Conservation (phyloP, 2,329 filamentous ascomycete species). For the Beauveria varroae region DNA sequence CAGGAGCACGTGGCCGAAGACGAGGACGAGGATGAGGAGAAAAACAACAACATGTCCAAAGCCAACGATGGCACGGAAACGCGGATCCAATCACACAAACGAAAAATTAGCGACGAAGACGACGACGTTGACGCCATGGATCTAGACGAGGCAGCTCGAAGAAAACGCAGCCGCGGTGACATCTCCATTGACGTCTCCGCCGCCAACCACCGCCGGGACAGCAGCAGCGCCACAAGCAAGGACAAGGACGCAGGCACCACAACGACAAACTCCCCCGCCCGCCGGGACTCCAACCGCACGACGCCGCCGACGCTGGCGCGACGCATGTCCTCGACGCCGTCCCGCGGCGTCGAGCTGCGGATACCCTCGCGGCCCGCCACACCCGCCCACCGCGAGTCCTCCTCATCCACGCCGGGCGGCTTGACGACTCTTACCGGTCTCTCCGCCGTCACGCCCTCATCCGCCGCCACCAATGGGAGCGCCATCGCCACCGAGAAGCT, state of each 20-base stretch:
- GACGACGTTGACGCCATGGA: constrained; percentile 28
- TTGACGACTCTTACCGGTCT: constrained; percentile 13
- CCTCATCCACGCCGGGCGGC: constrained; percentile 31
- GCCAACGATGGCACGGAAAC: constrained; percentile 13
- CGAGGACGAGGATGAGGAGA: not conserved
- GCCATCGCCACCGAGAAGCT: not conserved
- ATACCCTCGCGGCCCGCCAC: constrained; percentile 59
- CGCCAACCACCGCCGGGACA: constrained; percentile 2
- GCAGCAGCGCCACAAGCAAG: constrained; percentile 5
- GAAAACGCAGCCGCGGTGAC: constrained; percentile 40
- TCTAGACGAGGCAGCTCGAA: constrained; percentile 28
- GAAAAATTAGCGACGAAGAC: constrained; percentile 25
- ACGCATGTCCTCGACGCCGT: constrained; percentile 44
- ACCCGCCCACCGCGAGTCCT: constrained; percentile 38
- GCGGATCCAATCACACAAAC: constrained; percentile 20
- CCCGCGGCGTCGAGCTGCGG: constrained; percentile 50
- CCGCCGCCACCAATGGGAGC: not conserved
- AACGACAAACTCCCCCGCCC: constrained; percentile 9
- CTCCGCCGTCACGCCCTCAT: constrained; percentile 9
- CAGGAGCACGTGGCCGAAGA: not conserved
- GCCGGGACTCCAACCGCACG: constrained; percentile 23
- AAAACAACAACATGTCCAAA: constrained; percentile 13
- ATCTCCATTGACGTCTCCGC: constrained; percentile 14
- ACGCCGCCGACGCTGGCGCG: constrained; percentile 38
- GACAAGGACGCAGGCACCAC: constrained; percentile 14